Conservation (phyloP, 2,329 filamentous ascomycete genomes). For the Neopestalotiopsis sp. region DNA sequence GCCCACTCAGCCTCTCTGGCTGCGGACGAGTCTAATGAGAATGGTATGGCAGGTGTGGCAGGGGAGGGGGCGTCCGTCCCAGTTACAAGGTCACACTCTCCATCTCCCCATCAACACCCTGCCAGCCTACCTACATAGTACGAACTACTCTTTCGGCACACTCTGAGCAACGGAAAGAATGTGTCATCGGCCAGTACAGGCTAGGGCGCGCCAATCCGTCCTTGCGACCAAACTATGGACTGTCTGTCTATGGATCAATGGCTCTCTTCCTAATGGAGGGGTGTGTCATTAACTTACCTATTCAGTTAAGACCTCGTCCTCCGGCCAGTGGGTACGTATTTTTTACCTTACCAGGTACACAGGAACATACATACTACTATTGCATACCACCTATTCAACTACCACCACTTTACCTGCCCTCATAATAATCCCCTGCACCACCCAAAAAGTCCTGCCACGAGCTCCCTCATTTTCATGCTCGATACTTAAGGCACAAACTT, state of each 20-base stretch:
- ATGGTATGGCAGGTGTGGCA: background rate
- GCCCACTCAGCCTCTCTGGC: constrained; percentile 16
- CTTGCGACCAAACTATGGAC: background rate
- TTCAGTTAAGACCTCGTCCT: background rate
- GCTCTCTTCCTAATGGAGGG: constrained; percentile 7
- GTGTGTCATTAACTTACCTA: background rate
- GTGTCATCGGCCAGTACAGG: constrained; percentile 15
- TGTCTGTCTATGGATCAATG: background rate
- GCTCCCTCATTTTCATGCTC: constrained; percentile 13
- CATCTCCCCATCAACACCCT: constrained; percentile 4
- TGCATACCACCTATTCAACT: no score
- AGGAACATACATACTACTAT: no score
- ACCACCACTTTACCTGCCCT: background rate
- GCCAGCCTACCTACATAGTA: background rate
- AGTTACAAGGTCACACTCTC: background rate
- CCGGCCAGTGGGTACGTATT: background rate
- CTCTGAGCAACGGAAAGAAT: constrained; percentile 10
- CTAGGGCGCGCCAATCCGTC: constrained; percentile 3
- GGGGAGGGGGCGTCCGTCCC: background rate
- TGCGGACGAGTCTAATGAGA: constrained; percentile 3
- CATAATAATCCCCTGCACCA: background rate
- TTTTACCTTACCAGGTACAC: no score
- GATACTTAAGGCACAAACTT: constrained; percentile 18
- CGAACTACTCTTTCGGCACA: background rate
- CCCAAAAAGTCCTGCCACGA: constrained; percentile 19